These are phyloP conservation scores for Haplographium delicatum DNA, from an alignment of 495 filamentous ascomycete species.

Conservation along the genomic window DNA sequence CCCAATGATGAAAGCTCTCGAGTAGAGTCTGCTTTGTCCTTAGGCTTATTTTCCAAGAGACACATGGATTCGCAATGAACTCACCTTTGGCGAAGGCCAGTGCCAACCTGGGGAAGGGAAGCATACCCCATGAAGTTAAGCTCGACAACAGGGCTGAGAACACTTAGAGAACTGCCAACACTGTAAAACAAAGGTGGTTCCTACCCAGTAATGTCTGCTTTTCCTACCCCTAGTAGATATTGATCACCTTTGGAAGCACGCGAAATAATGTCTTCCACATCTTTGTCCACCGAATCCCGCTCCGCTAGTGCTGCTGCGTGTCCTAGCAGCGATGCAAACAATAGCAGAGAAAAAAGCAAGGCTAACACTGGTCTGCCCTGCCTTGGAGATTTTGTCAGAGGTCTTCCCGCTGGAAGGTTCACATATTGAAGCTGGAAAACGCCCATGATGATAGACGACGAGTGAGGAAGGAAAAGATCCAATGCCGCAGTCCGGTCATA, in stretches of 20 bases:
- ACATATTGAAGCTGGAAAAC: not conserved
- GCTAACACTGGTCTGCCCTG: not conserved
- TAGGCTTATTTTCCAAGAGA: conserved; percentile 66
- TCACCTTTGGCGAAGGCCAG: conserved; percentile 44
- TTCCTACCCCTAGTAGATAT: conserved; percentile 84
- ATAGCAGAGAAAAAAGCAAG: not conserved
- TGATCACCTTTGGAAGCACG: conserved; percentile 15
- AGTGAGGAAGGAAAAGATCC: not conserved
- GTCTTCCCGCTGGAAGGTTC: not conserved
- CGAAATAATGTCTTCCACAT: conserved; percentile 2
- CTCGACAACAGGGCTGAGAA: conserved; percentile 44
- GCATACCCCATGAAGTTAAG: conserved; percentile 39
- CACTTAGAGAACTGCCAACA: not conserved
- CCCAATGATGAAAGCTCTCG: conserved; percentile 85
- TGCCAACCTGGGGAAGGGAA: conserved; percentile 26
- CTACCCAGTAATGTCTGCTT: conserved; percentile 85
- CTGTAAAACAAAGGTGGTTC: not conserved
- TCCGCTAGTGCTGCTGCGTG: not conserved
- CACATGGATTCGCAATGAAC: conserved; percentile 50
- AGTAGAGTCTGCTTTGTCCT: conserved; percentile 76
- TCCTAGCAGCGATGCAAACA: conserved; percentile 1
- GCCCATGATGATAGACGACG: not conserved
- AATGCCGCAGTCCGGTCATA: not conserved
- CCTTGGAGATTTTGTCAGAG: not conserved
- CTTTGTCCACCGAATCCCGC: not conserved